phyloP scores from a whole-genome alignment of 768 basidiomycete genomes.

The Rhizopogon roseolus region DNA sequence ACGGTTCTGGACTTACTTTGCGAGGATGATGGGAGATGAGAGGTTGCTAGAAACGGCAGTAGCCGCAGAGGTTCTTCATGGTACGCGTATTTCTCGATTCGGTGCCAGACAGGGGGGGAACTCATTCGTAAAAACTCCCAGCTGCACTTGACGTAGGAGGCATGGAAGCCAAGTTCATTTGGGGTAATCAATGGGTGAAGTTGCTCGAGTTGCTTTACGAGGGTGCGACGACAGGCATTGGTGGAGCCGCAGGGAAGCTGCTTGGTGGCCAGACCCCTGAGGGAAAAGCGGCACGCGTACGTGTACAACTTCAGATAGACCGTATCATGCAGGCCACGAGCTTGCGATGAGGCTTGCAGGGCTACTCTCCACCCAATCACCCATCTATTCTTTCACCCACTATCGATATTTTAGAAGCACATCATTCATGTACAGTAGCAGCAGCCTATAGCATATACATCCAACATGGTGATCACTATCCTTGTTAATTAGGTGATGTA shows the following conservation, averaged over 20 bases:
- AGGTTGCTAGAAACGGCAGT: constrained; percentile 51
- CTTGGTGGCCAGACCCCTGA: constrained; percentile 61
- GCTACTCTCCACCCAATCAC: background rate
- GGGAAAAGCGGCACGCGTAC: constrained; percentile 57
- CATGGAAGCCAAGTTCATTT: constrained; percentile 49
- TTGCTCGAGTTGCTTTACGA: constrained; percentile 62
- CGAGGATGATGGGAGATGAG: constrained; percentile 51
- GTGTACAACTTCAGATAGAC: constrained; percentile 65
- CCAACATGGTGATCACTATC: background rate
- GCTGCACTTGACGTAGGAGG: constrained; percentile 74
- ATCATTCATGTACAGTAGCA: constrained; percentile 1
- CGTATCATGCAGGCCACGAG: constrained; percentile 39
- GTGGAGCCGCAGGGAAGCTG: constrained; percentile 30
- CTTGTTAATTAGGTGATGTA: background rate
- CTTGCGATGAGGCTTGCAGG: constrained; percentile 1
- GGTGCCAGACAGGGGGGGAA: background rate
- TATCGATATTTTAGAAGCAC: constrained; percentile 1
- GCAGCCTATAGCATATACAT: background rate
- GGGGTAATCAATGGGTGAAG: constrained; percentile 81
- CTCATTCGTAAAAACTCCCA: constrained; percentile 21
- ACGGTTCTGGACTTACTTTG: constrained; percentile 69
- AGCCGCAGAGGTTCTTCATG: constrained; percentile 63
- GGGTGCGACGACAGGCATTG: constrained; percentile 53
- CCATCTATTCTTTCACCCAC: constrained; percentile 1
- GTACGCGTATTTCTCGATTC: constrained; percentile 35